Conservation (phyloP, 164 flowering plant genomes). For the Vitis cinerea region DNA sequence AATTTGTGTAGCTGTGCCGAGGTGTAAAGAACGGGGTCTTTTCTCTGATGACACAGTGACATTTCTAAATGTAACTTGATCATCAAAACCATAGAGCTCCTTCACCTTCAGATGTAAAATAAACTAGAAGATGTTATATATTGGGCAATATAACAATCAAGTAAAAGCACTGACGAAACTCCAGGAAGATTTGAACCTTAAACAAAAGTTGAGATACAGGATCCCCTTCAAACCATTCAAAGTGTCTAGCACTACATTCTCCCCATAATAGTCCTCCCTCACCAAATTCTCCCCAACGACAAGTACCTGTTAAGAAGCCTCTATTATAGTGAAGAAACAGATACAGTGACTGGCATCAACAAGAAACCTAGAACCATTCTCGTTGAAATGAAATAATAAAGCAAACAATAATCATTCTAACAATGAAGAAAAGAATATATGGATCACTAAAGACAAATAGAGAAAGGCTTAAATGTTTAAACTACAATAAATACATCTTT, state of each 20-base stretch:
- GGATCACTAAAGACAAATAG: too few species aligned
- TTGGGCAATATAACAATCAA: background rate
- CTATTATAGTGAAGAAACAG: background rate
- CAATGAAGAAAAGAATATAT: too few species aligned
- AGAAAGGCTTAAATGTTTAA: too few species aligned
- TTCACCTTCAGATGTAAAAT: conserved; percentile 55
- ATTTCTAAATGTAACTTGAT: conserved; percentile 71
- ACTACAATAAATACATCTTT: too few species aligned
- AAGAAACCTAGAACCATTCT: conserved; percentile 1
- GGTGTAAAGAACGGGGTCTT: conserved; percentile 84
- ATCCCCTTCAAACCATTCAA: conserved; percentile 92
- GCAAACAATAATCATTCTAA: background rate
- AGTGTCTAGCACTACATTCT: conserved; percentile 75
- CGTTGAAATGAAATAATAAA: background rate
- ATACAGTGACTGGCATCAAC: background rate
- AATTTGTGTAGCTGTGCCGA: conserved; percentile 95
- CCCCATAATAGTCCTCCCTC: conserved; percentile 98
- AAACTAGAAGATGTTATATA: conserved; percentile 1
- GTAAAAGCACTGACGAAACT: background rate
- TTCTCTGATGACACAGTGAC: conserved; percentile 71
- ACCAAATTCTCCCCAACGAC: conserved; percentile 97
- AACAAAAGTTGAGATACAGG: conserved; percentile 59
- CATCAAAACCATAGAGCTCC: conserved; percentile 90
- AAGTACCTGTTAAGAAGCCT: conserved; percentile 55
- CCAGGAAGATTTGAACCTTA: conserved; percentile 47